A percentile compares a stretch with the other conserved stretches of the same genome.
Evolutionary conservation across 768 basidiomycete genomes (phyloP).

Genomic region (Holtermannia corniformis): DNA sequence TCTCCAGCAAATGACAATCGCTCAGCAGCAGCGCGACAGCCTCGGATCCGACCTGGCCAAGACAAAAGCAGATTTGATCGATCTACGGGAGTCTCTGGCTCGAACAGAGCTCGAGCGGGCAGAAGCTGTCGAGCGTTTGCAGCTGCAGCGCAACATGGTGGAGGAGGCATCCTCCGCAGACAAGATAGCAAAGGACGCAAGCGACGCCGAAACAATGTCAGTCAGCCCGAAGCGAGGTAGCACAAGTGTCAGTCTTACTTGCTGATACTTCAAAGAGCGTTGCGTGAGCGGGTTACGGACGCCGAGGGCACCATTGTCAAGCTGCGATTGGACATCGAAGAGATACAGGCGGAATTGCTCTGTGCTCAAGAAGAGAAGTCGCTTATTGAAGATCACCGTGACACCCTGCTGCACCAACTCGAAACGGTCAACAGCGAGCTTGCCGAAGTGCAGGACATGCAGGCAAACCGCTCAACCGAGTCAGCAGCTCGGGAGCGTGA

Average conservation of each 20-base stretch:
- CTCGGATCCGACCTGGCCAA: too few species aligned
- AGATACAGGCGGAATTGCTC: slow-evolving; percentile 1
- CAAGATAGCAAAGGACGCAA: too few species aligned
- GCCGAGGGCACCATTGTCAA: background rate
- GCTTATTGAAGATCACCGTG: slow-evolving; percentile 1
- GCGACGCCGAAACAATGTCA: too few species aligned
- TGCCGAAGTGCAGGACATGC: slow-evolving; percentile 14
- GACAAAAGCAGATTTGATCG: too few species aligned
- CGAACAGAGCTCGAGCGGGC: too few species aligned
- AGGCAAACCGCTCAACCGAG: slow-evolving; percentile 32
- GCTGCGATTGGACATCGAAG: background rate
- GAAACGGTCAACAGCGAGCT: slow-evolving; percentile 8
- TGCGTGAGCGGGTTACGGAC: background rate
- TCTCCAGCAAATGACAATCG: background rate
- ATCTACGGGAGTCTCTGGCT: too few species aligned
- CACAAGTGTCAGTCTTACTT: too few species aligned
- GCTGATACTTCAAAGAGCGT: background rate
- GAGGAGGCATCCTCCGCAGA: too few species aligned
- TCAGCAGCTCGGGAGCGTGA: slow-evolving; percentile 27
- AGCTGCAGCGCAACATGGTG: too few species aligned
- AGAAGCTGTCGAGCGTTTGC: too few species aligned
- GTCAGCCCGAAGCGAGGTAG: too few species aligned
- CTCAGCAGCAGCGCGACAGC: too few species aligned
- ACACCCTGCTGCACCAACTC: slow-evolving; percentile 14
- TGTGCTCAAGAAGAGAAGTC: slow-evolving; percentile 7